These are phyloP conservation scores for Sclerotinia sclerotiorum DNA, from an alignment of 2,329 filamentous ascomycete species.

Conservation along the genomic window DNA sequence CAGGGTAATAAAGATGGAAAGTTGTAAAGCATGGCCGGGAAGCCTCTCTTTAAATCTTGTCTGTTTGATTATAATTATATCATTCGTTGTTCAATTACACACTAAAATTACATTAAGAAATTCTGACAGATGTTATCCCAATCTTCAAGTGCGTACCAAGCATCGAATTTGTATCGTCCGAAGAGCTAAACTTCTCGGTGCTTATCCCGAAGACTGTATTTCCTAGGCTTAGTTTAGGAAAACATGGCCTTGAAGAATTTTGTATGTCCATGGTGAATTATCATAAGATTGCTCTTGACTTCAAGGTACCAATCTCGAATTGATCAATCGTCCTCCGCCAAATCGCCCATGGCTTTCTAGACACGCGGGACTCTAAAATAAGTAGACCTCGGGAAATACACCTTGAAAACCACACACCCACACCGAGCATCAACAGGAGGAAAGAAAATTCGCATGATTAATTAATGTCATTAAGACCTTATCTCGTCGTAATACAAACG, in stretches of 20 bases:
- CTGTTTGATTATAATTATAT: not conserved
- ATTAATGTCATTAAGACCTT: not conserved
- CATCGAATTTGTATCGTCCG: not conserved
- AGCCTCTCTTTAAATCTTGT: not conserved
- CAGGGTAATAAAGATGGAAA: not conserved
- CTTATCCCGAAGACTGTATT: not conserved
- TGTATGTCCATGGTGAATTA: not conserved
- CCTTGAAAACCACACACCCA: not conserved
- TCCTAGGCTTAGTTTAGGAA: not conserved
- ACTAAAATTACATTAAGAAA: not conserved
- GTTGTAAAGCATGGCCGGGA: too few relatives aligned
- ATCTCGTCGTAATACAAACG: conserved; percentile 10
- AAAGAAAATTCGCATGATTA: conserved; percentile 3
- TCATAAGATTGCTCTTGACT: not conserved
- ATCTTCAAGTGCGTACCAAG: not conserved
- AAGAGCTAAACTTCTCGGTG: not conserved
- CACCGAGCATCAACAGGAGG: not conserved
- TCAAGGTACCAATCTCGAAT: not conserved
- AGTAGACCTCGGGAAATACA: not conserved
- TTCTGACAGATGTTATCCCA: too few relatives aligned
- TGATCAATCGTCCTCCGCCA: too few relatives aligned
- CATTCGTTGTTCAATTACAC: not conserved
- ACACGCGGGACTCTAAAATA: not conserved
- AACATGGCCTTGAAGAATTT: not conserved
- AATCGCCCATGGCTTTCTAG: not conserved